These are phyloP conservation scores for Areca catechu DNA, from an alignment of 176 grass and related monocot genomes.

Conservation along the genomic window DNA sequence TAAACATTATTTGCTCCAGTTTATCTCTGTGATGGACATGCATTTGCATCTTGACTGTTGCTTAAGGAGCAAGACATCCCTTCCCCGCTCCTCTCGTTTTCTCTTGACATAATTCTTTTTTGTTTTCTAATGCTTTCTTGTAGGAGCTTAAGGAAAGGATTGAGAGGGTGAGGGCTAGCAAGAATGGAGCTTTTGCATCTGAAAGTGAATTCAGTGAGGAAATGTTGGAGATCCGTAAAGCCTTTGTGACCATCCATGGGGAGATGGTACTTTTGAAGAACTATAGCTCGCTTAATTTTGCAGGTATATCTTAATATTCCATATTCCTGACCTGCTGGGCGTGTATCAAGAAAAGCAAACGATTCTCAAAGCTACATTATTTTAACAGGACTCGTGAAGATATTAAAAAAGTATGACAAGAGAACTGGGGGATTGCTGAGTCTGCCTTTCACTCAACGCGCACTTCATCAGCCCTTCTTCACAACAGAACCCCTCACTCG, in stretches of 20 bases:
- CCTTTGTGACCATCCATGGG: constrained; percentile 90
- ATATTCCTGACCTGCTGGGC: too few relatives aligned
- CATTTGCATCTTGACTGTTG: too few relatives aligned
- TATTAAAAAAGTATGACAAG: constrained; percentile 97
- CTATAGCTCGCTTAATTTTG: constrained; percentile 94
- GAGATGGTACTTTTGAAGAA: constrained; percentile 95
- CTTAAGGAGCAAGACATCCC: too few relatives aligned
- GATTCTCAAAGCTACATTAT: background rate
- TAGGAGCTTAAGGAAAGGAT: constrained; percentile 94
- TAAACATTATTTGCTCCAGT: too few relatives aligned
- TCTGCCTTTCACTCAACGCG: constrained; percentile 85
- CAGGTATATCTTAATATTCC: constrained; percentile 32
- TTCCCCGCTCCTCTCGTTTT: background rate
- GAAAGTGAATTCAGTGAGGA: constrained; percentile 69
- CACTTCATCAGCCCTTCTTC: constrained; percentile 86
- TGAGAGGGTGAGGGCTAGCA: constrained; percentile 59
- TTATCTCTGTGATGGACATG: too few relatives aligned
- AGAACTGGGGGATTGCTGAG: constrained; percentile 73
- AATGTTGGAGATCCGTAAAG: constrained; percentile 87
- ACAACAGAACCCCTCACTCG: constrained; percentile 75
- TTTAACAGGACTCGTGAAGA: constrained; percentile 69
- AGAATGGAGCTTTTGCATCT: constrained; percentile 46
- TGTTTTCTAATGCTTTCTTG: background rate
- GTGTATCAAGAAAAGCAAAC: too few relatives aligned
- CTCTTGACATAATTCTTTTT: background rate